Conservation (phyloP, 106 monocot species). For the Phalaenopsis aphrodite region DNA sequence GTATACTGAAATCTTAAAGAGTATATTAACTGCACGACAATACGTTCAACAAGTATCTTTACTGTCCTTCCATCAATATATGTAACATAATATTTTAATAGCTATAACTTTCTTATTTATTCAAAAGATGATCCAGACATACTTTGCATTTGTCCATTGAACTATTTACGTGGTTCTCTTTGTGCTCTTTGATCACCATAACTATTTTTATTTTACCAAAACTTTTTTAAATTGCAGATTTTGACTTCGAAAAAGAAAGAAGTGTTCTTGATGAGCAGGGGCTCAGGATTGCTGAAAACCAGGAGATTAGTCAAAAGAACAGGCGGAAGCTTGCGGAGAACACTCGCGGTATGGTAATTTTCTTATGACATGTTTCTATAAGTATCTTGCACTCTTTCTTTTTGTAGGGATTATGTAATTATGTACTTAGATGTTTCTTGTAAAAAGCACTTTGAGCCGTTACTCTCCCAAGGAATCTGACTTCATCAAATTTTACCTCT, state of each 20-base stretch:
- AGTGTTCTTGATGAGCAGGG: constrained; percentile 93
- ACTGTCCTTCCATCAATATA: background rate
- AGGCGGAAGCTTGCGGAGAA: constrained; percentile 88
- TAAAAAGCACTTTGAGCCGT: background rate
- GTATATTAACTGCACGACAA: background rate
- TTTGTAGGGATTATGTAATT: background rate
- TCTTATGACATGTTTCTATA: background rate
- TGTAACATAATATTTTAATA: background rate
- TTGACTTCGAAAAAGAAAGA: constrained; percentile 96
- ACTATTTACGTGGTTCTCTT: background rate
- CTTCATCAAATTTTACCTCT: background rate
- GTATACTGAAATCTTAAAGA: background rate
- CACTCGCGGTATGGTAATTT: constrained; percentile 42
- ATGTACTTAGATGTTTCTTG: background rate
- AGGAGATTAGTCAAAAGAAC: constrained; percentile 94
- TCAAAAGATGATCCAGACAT: background rate
- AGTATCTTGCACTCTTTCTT: background rate
- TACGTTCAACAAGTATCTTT: background rate
- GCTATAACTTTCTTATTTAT: background rate
- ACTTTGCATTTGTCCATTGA: background rate
- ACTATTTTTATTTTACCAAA: background rate
- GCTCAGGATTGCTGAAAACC: constrained; percentile 94
- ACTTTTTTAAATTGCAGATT: constrained; percentile 34
- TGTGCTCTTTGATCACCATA: background rate
- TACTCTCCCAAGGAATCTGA: background rate